Percentiles rank a stretch among this genome's conserved stretches.
These are phyloP conservation scores for Myrica gale DNA, from an alignment of 306 rosid genomes.

Conservation along the genomic window DNA sequence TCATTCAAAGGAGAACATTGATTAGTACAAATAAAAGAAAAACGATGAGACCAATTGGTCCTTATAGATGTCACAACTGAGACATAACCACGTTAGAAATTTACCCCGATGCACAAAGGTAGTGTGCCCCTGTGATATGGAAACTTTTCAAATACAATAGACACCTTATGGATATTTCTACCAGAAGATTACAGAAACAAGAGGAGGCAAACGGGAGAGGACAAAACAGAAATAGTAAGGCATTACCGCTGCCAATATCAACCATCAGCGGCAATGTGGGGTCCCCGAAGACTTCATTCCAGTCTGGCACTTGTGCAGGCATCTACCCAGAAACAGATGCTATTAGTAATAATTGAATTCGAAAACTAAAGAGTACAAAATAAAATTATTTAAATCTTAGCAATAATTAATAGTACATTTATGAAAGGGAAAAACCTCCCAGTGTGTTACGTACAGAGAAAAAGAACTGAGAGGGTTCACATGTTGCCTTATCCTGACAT, in stretches of 20 bases:
- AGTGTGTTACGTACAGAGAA: constrained; percentile 58
- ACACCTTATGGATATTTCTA: not conserved
- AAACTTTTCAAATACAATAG: not conserved
- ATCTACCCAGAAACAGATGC: constrained; percentile 40
- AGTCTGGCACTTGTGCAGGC: constrained; percentile 69
- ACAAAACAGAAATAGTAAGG: not conserved
- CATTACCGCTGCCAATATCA: constrained; percentile 88
- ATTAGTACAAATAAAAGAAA: not conserved
- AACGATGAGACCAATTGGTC: not conserved
- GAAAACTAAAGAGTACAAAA: not conserved
- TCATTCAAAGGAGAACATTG: not conserved
- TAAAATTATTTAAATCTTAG: not conserved
- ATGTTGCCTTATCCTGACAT: constrained; percentile 86
- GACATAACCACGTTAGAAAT: no score
- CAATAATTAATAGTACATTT: not conserved
- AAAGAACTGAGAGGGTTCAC: constrained; percentile 78
- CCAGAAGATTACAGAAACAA: not conserved
- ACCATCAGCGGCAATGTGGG: constrained; percentile 89
- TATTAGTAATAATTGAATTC: not conserved
- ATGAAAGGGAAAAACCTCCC: constrained; percentile 14
- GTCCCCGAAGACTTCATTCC: constrained; percentile 75
- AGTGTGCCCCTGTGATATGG: not conserved
- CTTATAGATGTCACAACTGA: not conserved
- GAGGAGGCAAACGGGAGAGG: constrained; percentile 1
- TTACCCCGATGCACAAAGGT: not conserved